Evolutionary conservation across 208 protist genomes (phyloP).

Genomic region (Wallacemonas sp.): DNA sequence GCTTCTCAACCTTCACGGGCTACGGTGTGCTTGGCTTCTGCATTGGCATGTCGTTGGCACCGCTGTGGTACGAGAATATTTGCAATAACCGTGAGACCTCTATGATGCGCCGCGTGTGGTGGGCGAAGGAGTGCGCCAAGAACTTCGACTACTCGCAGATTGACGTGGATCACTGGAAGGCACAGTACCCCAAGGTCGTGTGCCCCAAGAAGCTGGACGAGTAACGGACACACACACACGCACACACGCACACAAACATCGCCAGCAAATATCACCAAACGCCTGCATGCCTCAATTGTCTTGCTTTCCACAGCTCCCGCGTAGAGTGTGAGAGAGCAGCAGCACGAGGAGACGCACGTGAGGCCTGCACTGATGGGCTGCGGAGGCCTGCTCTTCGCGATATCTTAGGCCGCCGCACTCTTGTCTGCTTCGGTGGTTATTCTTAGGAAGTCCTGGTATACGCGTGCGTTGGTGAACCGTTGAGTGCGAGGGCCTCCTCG

Average conservation of each 20-base stretch:
- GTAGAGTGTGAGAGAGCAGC: no score
- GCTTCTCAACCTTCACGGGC: constrained; percentile 78
- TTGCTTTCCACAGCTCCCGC: no score
- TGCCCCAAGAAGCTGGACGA: constrained; percentile 28
- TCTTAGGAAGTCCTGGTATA: no score
- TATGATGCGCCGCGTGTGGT: constrained; percentile 93
- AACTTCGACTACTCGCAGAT: constrained; percentile 88
- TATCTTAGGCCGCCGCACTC: no score
- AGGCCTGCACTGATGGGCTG: no score
- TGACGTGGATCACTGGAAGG: constrained; percentile 49
- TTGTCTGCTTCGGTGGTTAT: no score
- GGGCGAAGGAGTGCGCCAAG: constrained; percentile 92
- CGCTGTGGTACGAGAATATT: constrained; percentile 71
- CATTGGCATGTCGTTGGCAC: constrained; percentile 64
- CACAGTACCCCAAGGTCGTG: constrained; percentile 56
- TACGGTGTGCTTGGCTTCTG: constrained; percentile 84
- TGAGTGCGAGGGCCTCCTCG: no score
- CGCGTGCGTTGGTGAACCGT: no score
- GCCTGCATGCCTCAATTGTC: neutral
- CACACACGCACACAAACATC: no score
- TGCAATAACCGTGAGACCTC: constrained; percentile 85
- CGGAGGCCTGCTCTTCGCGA: no score
- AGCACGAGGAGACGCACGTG: no score
- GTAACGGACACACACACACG: no score
- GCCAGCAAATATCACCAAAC: neutral